Evolutionary conservation across 2,329 filamentous ascomycete species (phyloP).

Genomic region (Alternaria ethzedia): DNA sequence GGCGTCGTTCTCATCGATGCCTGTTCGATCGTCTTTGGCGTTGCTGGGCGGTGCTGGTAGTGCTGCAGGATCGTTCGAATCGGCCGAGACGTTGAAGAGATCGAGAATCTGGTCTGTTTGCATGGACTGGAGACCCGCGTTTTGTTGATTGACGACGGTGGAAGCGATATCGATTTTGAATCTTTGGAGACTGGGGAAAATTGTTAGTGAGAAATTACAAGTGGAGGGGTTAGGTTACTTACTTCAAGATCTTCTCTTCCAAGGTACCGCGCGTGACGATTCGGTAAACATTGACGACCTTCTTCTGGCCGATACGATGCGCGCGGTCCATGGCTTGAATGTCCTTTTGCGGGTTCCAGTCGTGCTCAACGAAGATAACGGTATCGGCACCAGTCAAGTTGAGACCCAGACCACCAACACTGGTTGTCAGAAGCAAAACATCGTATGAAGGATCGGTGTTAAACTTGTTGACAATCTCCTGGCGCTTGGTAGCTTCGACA

Average conservation of each 20-base stretch:
- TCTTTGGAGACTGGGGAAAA: constrained; percentile 75
- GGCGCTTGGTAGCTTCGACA: constrained; percentile 90
- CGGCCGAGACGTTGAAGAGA: constrained; percentile 77
- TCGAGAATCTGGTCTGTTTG: constrained; percentile 98
- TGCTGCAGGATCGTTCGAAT: constrained; percentile 63
- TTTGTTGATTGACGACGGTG: constrained; percentile 98
- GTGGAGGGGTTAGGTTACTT: constrained; percentile 42
- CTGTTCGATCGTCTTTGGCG: constrained; percentile 65
- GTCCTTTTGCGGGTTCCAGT: constrained; percentile 99
- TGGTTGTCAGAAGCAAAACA: constrained; percentile 89
- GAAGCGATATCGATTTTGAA: constrained; percentile 99
- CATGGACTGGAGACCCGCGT: constrained; percentile 92
- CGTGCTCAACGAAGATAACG: constrained; percentile 98
- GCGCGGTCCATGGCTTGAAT: constrained; percentile 99
- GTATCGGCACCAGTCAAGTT: constrained; percentile 97
- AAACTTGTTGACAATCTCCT: constrained; percentile 98
- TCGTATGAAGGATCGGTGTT: constrained; percentile 98
- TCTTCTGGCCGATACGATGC: constrained; percentile 98
- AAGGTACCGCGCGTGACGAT: constrained; percentile 94
- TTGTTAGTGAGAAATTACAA: constrained; percentile 12
- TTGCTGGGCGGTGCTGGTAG: constrained; percentile 62
- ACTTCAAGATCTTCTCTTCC: constrained; percentile 95
- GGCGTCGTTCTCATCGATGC: constrained; percentile 86
- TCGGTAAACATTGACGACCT: constrained; percentile 98
- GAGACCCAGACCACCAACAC: constrained; percentile 89